Conservation (phyloP, 2,329 filamentous ascomycete species). For the Esteya vermicola region DNA sequence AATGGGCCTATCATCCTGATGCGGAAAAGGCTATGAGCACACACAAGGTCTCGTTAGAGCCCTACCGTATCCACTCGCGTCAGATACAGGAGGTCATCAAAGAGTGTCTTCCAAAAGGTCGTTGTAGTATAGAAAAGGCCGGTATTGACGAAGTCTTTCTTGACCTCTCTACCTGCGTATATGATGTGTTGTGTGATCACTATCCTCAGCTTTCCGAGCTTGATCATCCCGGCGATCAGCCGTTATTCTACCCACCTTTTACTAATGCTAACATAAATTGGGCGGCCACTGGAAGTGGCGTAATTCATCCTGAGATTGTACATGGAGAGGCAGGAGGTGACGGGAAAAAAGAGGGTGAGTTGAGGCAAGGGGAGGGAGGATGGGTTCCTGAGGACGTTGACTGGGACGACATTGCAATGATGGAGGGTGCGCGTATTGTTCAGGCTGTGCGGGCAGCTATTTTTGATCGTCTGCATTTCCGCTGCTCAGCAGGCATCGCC, state of each 20-base stretch:
- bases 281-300: conserved; percentile 7
- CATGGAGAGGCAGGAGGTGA: not conserved
- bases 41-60: conserved; percentile 89
- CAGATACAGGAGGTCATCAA: conserved; percentile 71
- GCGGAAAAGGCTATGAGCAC: conserved; percentile 65
- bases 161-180: conserved; percentile 76
- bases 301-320: conserved; percentile 3
- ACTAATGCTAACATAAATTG: too few species aligned
- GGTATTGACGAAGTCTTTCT: conserved; percentile 93
- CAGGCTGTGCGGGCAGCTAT: conserved; percentile 58
- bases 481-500: conserved; percentile 79
- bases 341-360: not conserved
- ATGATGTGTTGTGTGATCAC: conserved; percentile 55
- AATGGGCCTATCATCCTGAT: conserved; percentile 82
- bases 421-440: conserved; percentile 81
- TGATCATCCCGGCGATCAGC: too few species aligned
- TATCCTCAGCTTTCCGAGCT: conserved; percentile 58
- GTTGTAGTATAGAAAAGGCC: conserved; percentile 69
- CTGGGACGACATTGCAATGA: conserved; percentile 87
- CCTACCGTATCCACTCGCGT: conserved; percentile 73
- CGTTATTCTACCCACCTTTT: too few species aligned
- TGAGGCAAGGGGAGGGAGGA: not conserved
- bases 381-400: conserved; percentile 37
- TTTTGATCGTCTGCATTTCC: conserved; percentile 62
- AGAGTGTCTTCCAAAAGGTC: conserved; percentile 44